Evolutionary conservation across 495 filamentous ascomycete species (phyloP), one percentile per base, ranked within the genome.

Genomic region (Neurospora sp.): DNA sequence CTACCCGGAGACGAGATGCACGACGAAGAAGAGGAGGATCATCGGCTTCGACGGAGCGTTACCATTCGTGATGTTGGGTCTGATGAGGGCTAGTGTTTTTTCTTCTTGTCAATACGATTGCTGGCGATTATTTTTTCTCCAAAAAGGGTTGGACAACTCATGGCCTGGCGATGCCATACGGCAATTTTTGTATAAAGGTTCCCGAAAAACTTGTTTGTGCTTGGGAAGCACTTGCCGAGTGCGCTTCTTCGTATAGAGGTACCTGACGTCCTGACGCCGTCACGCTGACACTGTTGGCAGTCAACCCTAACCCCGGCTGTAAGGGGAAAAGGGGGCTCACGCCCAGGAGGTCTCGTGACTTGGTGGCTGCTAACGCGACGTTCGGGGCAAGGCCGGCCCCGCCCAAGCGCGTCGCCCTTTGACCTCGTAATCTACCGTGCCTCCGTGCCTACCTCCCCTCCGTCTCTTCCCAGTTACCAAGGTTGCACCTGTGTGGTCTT

Each of bases 1-100:
- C 78, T 97, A 54, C 93, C 93, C 0, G 88, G 86, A 48, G 90
- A 88, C 75, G 80, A 82, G 37, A 80, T 89, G 76, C 83, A 85
- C 42, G 69, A 73, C 73, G 82, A 84, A 54, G 79, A 85, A 77
- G 83, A 62, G 14, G 82, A 86, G 77, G 79, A 85, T 73, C 73
- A 80, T 42, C 73, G 77, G 8, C 79, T 85, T 71, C 76, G 83
- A 72, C 78, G 81, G 48, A 83, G 81, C 20, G 78, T 82, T 71
- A 82, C 79, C 31, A 73, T n/a, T 20, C 77, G 80, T 23, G 75
- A 79, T 9, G 74, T 76, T 4, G 83, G 79, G 66, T 9, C 72
- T 23, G 73, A 78, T 1, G 71, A 38, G 54, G 54, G 54, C 54
- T 62, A 35, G 27, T 18, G 4, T 59, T 35, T 31, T 46, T 71